Conservation (phyloP, 73 alveolate genomes). For the Paramecium sexaurelia region DNA sequence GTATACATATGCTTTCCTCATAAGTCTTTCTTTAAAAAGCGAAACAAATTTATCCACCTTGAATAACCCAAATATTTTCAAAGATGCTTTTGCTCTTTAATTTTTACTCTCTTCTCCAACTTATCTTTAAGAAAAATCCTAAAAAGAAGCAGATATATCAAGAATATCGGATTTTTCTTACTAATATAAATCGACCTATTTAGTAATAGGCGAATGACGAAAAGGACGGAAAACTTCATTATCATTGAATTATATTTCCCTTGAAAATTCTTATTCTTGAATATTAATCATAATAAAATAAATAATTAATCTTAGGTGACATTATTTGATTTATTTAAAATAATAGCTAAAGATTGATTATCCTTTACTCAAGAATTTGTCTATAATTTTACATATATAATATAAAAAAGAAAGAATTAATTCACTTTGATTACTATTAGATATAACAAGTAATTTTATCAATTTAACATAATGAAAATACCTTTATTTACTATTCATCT, state of each 20-base stretch:
- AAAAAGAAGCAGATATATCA: background rate
- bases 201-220: background rate
- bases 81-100: background rate
- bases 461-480: too few species aligned
- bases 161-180: background rate
- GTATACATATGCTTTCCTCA: background rate
- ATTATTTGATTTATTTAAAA: too few species aligned
- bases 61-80: background rate
- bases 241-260: background rate
- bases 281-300: background rate
- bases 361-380: background rate
- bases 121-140: background rate
- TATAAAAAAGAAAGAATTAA: too few species aligned
- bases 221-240: background rate
- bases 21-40: background rate
- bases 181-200: background rate
- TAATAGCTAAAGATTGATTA: background rate
- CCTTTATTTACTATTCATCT: too few species aligned
- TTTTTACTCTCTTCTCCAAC: background rate
- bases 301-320: background rate
- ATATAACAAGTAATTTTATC: too few species aligned
- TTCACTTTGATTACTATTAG: too few species aligned
- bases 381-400: too few species aligned
- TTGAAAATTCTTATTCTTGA: background rate
- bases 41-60: background rate